Base-by-base conservation (phyloP, 31 red algal genomes). In the Bonnemaisonia californica region DNA sequence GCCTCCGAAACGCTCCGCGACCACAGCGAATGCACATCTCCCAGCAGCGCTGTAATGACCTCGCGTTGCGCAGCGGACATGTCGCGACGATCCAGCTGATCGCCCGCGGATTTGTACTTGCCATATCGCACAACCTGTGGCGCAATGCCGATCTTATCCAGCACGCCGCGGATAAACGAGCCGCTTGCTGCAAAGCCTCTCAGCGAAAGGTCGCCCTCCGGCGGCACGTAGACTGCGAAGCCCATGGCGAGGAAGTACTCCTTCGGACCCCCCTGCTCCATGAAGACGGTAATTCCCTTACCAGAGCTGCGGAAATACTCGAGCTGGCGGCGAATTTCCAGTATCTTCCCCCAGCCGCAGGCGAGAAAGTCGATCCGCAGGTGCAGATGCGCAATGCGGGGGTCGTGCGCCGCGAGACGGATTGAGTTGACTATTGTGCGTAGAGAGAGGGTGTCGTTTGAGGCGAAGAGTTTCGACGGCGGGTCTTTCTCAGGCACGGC, bases 61-160 rank as follows among this genome's bases (percentile, higher is more conserved):
- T 91, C 85, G 3, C 93, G 84, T 57, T 99, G 97, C 8, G 89
- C 97, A 1, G 62, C 27, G 7, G 80, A 69, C 97, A 99, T 99
- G 48, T 87, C 79, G 2, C 33, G 65, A 76, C 97, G 63, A 42
- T 78, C 86, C 24, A 99, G 66, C 76, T 94, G 91, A 79, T 99
- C 97, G 23, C 97, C 93, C 22, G 97, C 90, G 54, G 74, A 88
- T 62, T 99, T 99, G 64, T 96, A 99, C 69, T 87, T 92, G 28
- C 97, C 97, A 81, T 93, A 83, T 1, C 97, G 77, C 68, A 93
- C 82, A 37, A 99, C 97, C 57, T 96, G 97, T 30, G 97, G 93
- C 7, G 91, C 85, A 24, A 99, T 72, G 13, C 97, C 97, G 60
- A 96, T 87, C 81, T 99, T 99, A 13, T 99, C 89, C 64, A 99